phyloP scores from a whole-genome alignment of 768 basidiomycete genomes.

The Auricularia sp. region DNA sequence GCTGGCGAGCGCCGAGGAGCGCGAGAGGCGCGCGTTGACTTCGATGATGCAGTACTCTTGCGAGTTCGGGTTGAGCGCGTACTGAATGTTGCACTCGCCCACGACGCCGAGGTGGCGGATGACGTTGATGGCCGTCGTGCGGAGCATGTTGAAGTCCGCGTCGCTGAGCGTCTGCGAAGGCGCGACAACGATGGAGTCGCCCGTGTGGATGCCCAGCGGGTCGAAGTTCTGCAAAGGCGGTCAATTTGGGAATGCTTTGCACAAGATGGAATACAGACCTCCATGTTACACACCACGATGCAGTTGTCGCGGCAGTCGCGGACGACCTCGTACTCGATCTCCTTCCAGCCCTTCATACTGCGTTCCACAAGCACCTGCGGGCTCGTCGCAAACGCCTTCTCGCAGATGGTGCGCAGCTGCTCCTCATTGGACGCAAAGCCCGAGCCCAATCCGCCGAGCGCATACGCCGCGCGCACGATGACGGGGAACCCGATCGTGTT shows the following conservation, averaged over 20 bases:
- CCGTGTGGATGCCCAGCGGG: slow-evolving; percentile 95
- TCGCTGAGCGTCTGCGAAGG: slow-evolving; percentile 98
- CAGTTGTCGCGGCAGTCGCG: slow-evolving; percentile 97
- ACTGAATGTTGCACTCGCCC: slow-evolving; percentile 99
- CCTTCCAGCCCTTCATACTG: slow-evolving; percentile 99
- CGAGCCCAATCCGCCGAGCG: slow-evolving; percentile 88
- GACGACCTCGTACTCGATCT: slow-evolving; percentile 99
- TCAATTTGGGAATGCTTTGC: not conserved
- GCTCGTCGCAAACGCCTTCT: slow-evolving; percentile 93
- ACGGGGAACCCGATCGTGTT: slow-evolving; percentile 84
- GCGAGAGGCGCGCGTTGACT: slow-evolving; percentile 95
- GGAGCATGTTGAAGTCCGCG: slow-evolving; percentile 97
- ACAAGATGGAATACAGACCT: slow-evolving; percentile 48
- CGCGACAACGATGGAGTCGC: slow-evolving; percentile 96
- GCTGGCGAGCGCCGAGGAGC: slow-evolving; percentile 94
- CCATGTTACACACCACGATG: slow-evolving; percentile 99
- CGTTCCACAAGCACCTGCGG: slow-evolving; percentile 98
- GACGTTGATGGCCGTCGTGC: slow-evolving; percentile 95
- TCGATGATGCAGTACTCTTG: slow-evolving; percentile 99
- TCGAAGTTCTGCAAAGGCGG: slow-evolving; percentile 75
- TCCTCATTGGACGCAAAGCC: slow-evolving; percentile 92
- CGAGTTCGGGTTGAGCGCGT: slow-evolving; percentile 89
- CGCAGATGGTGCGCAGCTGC: slow-evolving; percentile 81
- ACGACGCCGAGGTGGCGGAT: slow-evolving; percentile 97
- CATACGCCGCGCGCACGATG: slow-evolving; percentile 94